Evolutionary conservation across 192 early-diverging fungal genomes (phyloP), one percentile per base, ranked within the genome.

Genomic region (Linnemannia exigua): DNA sequence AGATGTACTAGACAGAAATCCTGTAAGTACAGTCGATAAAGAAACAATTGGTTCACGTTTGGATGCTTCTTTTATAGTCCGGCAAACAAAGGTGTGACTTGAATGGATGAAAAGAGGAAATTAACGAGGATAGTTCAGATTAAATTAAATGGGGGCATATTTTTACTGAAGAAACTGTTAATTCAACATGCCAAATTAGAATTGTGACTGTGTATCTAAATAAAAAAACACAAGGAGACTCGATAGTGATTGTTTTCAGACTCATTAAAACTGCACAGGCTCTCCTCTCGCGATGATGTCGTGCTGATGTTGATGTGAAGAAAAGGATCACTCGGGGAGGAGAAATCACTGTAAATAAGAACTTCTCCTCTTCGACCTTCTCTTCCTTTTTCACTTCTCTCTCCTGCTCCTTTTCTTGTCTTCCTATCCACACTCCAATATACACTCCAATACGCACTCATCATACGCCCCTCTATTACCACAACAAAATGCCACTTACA

Each of bases 1-100:
- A 85, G 52, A 87, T 87, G 85, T 76, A 87, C 79, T 87, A 81
- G 79, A 81, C 85, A 87, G 85, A 87, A 81, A 87, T 87, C 85
- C 85, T 85, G 78, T 85, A 85, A 79, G 74, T 79, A 79, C 74
- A 79, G 83, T 76, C 74, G 74, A 85, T 85, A 79, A 70, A 79
- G 78, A 79, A 77, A 78, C 54, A 73, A 74, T 11, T 41, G 5
- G 3, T 74, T 52, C 70, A 16, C 71, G 50, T 5, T 44, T 41
- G 35, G 3, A 1, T 22, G 22, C 22, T 37, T 31, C 3, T 51
- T 80, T 80, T 80, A 80, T 80, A 80, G 46, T 69, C 44, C 47
- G 3, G 5, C 25, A 0, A 20, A 14, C 14, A 1, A 5, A 38
- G 0, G 41, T 75, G 75, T 63, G 58, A 31, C 54, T 33, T 31